A percentile compares a stretch with the other conserved stretches of the same genome.
phyloP scores from a whole-genome alignment of 2,329 filamentous ascomycete genomes.

The Diaporthe ampelina region DNA sequence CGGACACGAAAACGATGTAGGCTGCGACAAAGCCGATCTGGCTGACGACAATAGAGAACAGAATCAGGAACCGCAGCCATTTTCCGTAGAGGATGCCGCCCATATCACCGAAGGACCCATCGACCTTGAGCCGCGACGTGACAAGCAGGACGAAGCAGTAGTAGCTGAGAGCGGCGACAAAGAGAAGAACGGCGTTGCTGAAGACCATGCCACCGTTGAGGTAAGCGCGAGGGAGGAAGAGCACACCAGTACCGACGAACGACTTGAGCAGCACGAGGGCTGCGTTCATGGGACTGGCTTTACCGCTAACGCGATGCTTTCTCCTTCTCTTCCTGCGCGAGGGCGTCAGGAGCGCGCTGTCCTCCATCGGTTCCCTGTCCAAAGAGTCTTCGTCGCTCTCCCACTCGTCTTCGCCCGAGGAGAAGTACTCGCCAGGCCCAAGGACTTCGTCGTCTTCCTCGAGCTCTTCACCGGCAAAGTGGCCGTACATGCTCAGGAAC shows the following conservation, averaged over 20 bases:
- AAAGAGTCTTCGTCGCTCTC: constrained; percentile 69
- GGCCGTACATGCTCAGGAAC: constrained; percentile 93
- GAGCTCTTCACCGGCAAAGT: constrained; percentile 96
- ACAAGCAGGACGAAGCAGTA: constrained; percentile 98
- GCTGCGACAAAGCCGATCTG: constrained; percentile 96
- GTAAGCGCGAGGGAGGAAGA: constrained; percentile 93
- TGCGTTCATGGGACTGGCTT: constrained; percentile 83
- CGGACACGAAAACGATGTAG: constrained; percentile 96
- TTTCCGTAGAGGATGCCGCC: constrained; percentile 92
- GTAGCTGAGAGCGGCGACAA: constrained; percentile 89
- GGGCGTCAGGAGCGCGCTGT: constrained; percentile 85
- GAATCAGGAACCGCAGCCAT: constrained; percentile 89
- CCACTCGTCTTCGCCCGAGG: constrained; percentile 79
- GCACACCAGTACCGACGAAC: constrained; percentile 95
- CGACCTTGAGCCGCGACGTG: constrained; percentile 84
- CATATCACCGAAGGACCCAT: constrained; percentile 98
- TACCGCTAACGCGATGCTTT: constrained; percentile 81
- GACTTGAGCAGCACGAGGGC: constrained; percentile 92
- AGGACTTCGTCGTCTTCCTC: constrained; percentile 96
- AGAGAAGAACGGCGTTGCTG: constrained; percentile 90
- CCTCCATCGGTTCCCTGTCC: constrained; percentile 85
- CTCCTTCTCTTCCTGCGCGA: constrained; percentile 80
- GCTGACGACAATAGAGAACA: constrained; percentile 92
- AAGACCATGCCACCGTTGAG: constrained; percentile 98
- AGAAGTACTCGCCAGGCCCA: constrained; percentile 91